Evolutionary conservation across 257 asterid species (phyloP).

Genomic region (Pogostemon cablin): DNA sequence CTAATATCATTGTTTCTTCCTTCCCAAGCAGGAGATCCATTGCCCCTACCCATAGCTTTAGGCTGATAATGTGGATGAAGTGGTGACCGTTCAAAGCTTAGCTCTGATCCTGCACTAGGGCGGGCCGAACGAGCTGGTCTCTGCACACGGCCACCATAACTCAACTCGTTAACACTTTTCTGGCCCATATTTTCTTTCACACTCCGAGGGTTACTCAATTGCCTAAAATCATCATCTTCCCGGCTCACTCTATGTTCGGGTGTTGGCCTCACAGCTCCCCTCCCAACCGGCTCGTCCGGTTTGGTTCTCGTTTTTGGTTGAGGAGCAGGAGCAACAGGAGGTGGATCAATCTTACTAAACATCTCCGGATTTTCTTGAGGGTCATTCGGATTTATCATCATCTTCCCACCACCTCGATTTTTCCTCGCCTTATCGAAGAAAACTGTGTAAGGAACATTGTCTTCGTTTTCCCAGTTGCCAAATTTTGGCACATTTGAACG

Average conservation of each 20-base stretch:
- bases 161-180: conserved; percentile 35
- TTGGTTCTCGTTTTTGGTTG: conserved; percentile 34
- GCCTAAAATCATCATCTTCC: conserved; percentile 47
- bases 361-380: conserved; percentile 68
- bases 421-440: conserved; percentile 78
- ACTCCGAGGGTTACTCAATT: conserved; percentile 37
- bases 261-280: conserved; percentile 43
- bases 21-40: conserved; percentile 59
- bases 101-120: conserved; percentile 50
- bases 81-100: conserved; percentile 55
- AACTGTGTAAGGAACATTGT: conserved; percentile 69
- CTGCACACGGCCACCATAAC: conserved; percentile 47
- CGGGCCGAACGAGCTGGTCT: conserved; percentile 41
- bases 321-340: conserved; percentile 34
- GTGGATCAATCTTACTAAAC: conserved; percentile 39
- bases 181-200: conserved; percentile 37
- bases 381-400: conserved; percentile 76
- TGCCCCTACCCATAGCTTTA: conserved; percentile 40
- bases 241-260: conserved; percentile 36
- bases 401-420: conserved; percentile 64
- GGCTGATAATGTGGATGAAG: conserved; percentile 51
- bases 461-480: conserved; percentile 64
- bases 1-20: conserved; percentile 37
- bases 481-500: conserved; percentile 55
- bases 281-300: conserved; percentile 44